Conservation (phyloP, 2,329 filamentous ascomycete genomes). For the Xylariaceae sp. region DNA sequence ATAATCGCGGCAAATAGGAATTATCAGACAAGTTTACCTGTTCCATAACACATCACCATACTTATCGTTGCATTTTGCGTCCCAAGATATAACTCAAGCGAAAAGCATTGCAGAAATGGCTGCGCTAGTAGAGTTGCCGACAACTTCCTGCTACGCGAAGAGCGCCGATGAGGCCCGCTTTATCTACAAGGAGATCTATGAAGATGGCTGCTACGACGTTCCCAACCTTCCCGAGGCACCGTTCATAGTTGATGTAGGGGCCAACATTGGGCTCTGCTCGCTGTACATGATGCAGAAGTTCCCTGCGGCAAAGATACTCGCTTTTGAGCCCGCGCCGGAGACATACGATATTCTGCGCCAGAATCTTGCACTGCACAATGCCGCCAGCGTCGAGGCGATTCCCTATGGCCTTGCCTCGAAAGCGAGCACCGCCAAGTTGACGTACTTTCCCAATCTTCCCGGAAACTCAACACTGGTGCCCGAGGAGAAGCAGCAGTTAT, state of each 20-base stretch:
- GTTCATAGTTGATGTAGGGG: conserved; percentile 7
- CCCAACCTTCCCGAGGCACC: conserved; percentile 2
- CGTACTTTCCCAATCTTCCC: conserved; percentile 7
- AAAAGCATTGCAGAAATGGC: conserved; percentile 7
- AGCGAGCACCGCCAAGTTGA: conserved; percentile 3
- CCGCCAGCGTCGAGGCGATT: conserved; percentile 3
- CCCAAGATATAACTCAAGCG: too few species aligned
- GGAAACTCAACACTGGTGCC: conserved; percentile 7
- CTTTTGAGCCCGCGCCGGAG: conserved; percentile 10
- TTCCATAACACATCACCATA: too few species aligned
- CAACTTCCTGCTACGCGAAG: conserved; percentile 6
- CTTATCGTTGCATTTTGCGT: too few species aligned
- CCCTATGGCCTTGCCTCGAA: conserved; percentile 1
- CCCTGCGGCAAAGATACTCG: conserved; percentile 4
- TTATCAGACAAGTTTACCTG: too few species aligned
- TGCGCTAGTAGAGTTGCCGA: conserved; percentile 2
- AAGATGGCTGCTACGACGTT: conserved; percentile 9
- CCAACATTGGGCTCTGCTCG: conserved; percentile 7
- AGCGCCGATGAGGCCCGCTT: conserved; percentile 6
- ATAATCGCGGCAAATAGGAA: too few species aligned
- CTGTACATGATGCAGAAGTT: conserved; percentile 8
- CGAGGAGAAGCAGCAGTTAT: conserved; percentile 5
- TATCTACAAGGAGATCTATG: conserved; percentile 11
- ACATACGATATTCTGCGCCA: conserved; percentile 3
- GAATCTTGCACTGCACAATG: conserved; percentile 4